phyloP scores from a whole-genome alignment of 2,329 filamentous ascomycete species.

The Corynespora cassiicola region DNA sequence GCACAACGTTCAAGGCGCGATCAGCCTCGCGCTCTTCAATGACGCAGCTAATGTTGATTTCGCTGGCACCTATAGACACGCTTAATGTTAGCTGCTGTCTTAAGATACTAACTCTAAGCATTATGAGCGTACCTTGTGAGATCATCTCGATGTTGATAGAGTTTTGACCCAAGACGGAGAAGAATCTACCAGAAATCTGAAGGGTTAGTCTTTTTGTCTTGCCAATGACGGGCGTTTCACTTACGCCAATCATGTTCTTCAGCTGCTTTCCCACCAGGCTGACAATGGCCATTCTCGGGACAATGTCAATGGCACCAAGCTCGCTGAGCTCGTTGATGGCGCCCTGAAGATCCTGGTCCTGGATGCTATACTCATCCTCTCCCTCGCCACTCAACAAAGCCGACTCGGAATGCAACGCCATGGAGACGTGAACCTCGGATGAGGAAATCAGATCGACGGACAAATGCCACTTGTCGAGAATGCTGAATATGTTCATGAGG shows the following conservation, averaged over 20 bases:
- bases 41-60: slow-evolving; percentile 99
- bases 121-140: slow-evolving; percentile 77
- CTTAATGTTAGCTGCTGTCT: neutral
- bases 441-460: slow-evolving; percentile 97
- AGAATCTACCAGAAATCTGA: slow-evolving; percentile 95
- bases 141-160: slow-evolving; percentile 99
- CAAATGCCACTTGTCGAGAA: slow-evolving; percentile 83
- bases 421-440: slow-evolving; percentile 94
- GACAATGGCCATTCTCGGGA: slow-evolving; percentile 92
- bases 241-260: slow-evolving; percentile 94
- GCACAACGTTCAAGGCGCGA: slow-evolving; percentile 92
- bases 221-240: too few species aligned
- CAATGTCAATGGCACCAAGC: slow-evolving; percentile 88
- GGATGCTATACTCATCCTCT: slow-evolving; percentile 56
- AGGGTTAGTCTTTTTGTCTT: too few species aligned
- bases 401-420: slow-evolving; percentile 86
- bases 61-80: slow-evolving; percentile 78
- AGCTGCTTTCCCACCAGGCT: slow-evolving; percentile 94
- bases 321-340: slow-evolving; percentile 74
- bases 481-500: slow-evolving; percentile 90
- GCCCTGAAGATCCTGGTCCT: slow-evolving; percentile 54
- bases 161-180: slow-evolving; percentile 90
- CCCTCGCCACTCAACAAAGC: slow-evolving; percentile 57
- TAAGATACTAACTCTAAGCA: slow-evolving; percentile 2
- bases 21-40: slow-evolving; percentile 91